These are phyloP conservation scores for Rhododendron ferrugineum DNA, from an alignment of 148 eudicot genomes.

Conservation along the genomic window DNA sequence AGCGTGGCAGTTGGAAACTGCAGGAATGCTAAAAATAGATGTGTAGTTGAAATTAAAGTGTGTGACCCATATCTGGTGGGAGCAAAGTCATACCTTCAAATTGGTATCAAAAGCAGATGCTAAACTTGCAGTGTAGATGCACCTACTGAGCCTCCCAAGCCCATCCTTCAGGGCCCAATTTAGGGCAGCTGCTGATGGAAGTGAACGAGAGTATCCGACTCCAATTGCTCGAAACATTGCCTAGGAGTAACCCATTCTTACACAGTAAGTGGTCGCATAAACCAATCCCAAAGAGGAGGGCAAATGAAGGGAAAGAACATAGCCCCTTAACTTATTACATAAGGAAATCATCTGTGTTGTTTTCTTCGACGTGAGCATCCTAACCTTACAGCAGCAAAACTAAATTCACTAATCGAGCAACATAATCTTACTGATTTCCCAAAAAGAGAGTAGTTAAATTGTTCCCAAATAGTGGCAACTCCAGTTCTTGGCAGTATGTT, in stretches of 20 bases:
- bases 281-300: neutral
- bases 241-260: slow-evolving; percentile 25
- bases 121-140: slow-evolving; percentile 82
- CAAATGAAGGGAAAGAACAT: neutral
- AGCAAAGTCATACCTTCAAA: slow-evolving; percentile 57
- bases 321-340: neutral
- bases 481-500: neutral
- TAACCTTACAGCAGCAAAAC: neutral
- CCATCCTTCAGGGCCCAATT: slow-evolving; percentile 98
- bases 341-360: neutral
- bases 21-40: neutral
- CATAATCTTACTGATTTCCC: neutral
- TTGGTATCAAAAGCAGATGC: slow-evolving; percentile 95
- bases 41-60: neutral
- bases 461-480: neutral
- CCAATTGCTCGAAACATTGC: slow-evolving; percentile 99
- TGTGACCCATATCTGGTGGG: neutral
- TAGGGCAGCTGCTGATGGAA: slow-evolving; percentile 90
- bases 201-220: slow-evolving; percentile 72
- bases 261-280: neutral
- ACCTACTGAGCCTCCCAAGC: slow-evolving; percentile 88
- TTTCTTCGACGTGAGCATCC: neutral
- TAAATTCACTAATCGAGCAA: neutral
- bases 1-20: neutral
- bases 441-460: neutral